Percentiles rank a stretch among this genome's conserved stretches.
These are phyloP conservation scores for Zygosaccharomyces gambellarensis DNA, from an alignment of 805 yeast genomes.

Conservation along the genomic window DNA sequence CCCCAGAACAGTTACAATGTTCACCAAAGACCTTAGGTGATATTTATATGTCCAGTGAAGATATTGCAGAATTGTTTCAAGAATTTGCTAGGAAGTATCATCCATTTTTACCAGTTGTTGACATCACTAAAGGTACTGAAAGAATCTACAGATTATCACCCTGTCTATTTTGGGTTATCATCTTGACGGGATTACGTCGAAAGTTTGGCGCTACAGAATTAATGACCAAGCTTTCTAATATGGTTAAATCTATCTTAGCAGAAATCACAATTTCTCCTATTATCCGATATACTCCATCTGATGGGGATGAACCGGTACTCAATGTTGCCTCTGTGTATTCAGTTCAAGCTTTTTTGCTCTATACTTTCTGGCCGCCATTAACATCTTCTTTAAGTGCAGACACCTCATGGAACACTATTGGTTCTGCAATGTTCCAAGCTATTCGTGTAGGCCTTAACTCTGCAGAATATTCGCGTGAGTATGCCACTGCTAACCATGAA, in stretches of 20 bases:
- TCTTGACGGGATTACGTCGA: conserved; percentile 77
- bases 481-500: conserved; percentile 39
- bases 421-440: conserved; percentile 89
- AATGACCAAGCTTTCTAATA: conserved; percentile 59
- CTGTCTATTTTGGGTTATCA: conserved; percentile 87
- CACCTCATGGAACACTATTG: conserved; percentile 92
- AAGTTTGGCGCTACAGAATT: conserved; percentile 38
- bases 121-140: conserved; percentile 77
- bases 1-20: conserved; percentile 44
- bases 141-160: conserved; percentile 75
- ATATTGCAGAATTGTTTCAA: conserved; percentile 55
- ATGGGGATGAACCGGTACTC: conserved; percentile 71
- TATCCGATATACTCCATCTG: conserved; percentile 74
- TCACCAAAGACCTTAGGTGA: conserved; percentile 69
- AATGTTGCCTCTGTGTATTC: conserved; percentile 90
- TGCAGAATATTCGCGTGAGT: conserved; percentile 60
- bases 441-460: conserved; percentile 86
- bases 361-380: conserved; percentile 93
- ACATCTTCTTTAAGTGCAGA: conserved; percentile 94
- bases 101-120: conserved; percentile 82
- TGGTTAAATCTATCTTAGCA: conserved; percentile 71
- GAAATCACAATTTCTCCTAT: conserved; percentile 90
- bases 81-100: conserved; percentile 80
- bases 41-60: conserved; percentile 51
- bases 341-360: conserved; percentile 85